Evolutionary conservation across 2,329 filamentous ascomycete species (phyloP), one percentile per base, ranked within the genome.

Genomic region (Fusarium sp.): DNA sequence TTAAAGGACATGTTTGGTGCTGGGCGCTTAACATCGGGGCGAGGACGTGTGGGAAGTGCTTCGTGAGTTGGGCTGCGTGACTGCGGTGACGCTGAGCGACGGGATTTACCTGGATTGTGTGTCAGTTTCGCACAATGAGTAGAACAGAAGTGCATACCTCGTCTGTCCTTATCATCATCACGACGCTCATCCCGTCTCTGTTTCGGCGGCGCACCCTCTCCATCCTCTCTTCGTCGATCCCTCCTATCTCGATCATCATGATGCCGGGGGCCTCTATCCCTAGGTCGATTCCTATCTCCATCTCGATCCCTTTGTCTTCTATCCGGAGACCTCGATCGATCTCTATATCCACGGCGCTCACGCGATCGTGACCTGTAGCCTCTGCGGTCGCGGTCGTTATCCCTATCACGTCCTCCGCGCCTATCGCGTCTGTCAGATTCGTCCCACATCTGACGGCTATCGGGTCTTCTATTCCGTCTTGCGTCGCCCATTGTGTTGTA

Each of bases 371-470:
- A 77, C 39, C 80, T 77, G 61, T 80, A 76, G 24, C 76, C 71
- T 64, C 76, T 73, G 7, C 77, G 70, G 49, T 79, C 75, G 38
- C 78, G 72, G 49, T 78, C 75, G 39, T 74, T 70, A 47, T 77
- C 75, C 6, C 74, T 69, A n/a, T 77, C 72, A 52, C 71, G 66
- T 18, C 72, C 71, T 39, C 73, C 71, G 13, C 76, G 72, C 28
- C 79, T 77, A 54, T 77, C 77, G 54, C 78, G 79, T 20, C 81
- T 80, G 56, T 84, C 82, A 13, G 82, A 79, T 41, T 86, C 84
- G 66, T 91, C 89, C 86, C 88, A 88, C 84, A 88, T 88, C 53
- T 86, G 83, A 50, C 85, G 85, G 77, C 85, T 88, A 70, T 91
- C 88, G 24, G 77, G 76, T 44, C 80, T 77, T 52, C 78, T 76